Evolutionary conservation across 208 protist genomes (phyloP).

Genomic region (Acanthamoeba lenticulata): DNA sequence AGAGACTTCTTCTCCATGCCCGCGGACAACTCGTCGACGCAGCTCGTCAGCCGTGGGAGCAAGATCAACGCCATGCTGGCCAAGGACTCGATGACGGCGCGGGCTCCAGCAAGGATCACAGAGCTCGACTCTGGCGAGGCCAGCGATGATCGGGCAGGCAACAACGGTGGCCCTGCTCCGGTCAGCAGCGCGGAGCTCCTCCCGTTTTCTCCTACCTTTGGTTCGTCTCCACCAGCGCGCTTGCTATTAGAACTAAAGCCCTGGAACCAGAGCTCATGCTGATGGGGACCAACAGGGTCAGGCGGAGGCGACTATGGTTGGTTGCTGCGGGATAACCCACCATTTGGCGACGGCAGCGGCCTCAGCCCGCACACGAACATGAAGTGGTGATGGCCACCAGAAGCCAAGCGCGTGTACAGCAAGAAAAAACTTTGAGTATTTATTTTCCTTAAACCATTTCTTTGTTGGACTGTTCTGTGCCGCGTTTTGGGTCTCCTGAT

Average conservation of each 20-base stretch:
- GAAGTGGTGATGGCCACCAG: not conserved
- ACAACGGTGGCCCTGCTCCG: not conserved
- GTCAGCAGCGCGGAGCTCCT: not conserved
- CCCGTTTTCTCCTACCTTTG: not conserved
- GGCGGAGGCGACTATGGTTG: not conserved
- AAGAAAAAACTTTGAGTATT: too few species aligned
- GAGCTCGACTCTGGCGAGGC: not conserved
- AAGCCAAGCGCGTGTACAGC: too few species aligned
- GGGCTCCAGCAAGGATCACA: not conserved
- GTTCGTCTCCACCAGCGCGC: not conserved
- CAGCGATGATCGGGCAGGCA: not conserved
- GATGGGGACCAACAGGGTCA: too few species aligned
- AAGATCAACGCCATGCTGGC: not conserved
- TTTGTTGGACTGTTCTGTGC: too few species aligned
- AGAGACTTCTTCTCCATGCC: not conserved
- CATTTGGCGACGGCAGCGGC: not conserved
- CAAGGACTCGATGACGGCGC: not conserved
- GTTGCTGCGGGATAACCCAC: not conserved
- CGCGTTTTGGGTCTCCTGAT: too few species aligned
- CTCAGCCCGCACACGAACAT: not conserved
- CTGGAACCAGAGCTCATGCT: too few species aligned
- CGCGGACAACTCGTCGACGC: not conserved
- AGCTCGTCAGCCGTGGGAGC: not conserved
- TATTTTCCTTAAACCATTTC: too few species aligned
- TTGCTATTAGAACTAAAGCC: too few species aligned